Percentiles rank a stretch among this genome's conserved stretches.
These are phyloP conservation scores for Penicillium fuscoglaucum DNA, from an alignment of 2,329 filamentous ascomycete species.

Conservation along the genomic window DNA sequence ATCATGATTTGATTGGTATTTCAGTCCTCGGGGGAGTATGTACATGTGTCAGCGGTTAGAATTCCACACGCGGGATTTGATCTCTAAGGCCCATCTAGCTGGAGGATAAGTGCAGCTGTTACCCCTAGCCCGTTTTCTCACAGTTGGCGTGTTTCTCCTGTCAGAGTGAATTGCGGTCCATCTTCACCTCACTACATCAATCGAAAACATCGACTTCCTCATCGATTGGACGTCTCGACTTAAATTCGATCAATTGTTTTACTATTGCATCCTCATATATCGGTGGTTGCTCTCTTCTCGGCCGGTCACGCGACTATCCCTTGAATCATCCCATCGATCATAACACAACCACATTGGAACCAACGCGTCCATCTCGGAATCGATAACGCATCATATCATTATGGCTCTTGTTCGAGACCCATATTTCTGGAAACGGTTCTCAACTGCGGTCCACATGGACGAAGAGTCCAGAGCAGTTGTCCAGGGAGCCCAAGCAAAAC, in stretches of 20 bases:
- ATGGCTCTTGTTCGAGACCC: constrained; percentile 59
- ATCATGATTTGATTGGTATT: neutral
- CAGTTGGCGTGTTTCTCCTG: neutral
- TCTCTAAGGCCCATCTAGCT: constrained; percentile 1
- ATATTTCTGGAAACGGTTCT: constrained; percentile 62
- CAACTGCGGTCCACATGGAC: constrained; percentile 57
- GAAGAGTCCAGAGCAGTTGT: constrained; percentile 45
- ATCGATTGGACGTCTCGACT: neutral
- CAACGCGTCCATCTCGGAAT: neutral
- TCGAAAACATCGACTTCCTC: neutral
- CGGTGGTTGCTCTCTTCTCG: neutral
- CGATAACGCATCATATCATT: neutral
- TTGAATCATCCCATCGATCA: neutral
- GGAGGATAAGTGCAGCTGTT: constrained; percentile 16
- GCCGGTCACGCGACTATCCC: neutral
- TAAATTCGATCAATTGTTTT: neutral
- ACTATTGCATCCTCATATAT: neutral
- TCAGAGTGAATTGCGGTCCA: neutral
- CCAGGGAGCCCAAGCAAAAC: neutral
- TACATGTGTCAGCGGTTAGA: neutral
- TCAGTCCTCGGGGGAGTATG: neutral
- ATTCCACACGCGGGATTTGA: constrained; percentile 19
- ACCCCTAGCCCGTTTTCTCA: constrained; percentile 5
- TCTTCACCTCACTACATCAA: neutral
- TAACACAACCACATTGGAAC: neutral